Evolutionary conservation across 441 rosid genomes (phyloP), one percentile per base, ranked within the genome.

Genomic region (Pelargonium cotyledonis): DNA sequence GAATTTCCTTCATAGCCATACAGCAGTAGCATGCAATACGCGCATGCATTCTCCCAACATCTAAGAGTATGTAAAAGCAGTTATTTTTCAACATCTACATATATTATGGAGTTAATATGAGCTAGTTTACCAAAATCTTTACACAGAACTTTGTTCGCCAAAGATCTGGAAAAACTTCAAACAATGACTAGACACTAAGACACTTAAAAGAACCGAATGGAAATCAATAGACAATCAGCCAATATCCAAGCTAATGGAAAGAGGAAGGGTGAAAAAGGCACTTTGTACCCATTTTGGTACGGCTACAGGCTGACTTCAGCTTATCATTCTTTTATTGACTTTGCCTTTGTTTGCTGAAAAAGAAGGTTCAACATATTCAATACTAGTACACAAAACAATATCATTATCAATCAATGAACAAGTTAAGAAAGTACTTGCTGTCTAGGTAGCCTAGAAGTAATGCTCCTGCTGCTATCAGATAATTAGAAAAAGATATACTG

Each of bases 351-450:
- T 66, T 21, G 46, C 53, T 44, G 66, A 64, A 67, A 57, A 57
- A 19, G 26, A 55, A 21, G 44, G 49, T 15, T 61, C 38, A 29
- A 70, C 29, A 61, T 46, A 60, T 71, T 70, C 58, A 51, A 51
- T 68, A 61, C 69, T 69, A 69, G 26, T 67, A 66, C 70, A 53
- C 35, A 26, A 44, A 46, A 65, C 31, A 44, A 65, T 47, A 63
- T 44, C 69, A 80, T 55, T 58, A 43, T 51, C 19, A 51, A 18
- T 51, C 18, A 68, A 66, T 1, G 26, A 77, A 73, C 73, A 72
- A 69, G 66, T 68, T 68, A 72, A 65, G 73, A 73, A 67, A 74
- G 71, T 58, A 58, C 55, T 66, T 70, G 46, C 51, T 60, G 58
- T 63, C 46, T 38, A 67, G 63, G 51, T 65, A 57, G 67, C 41